Evolutionary conservation across 225 moss, liverwort and hornwort genomes (phyloP), one percentile per base, ranked within the genome.

Genomic region (Pleurozium schreberi): DNA sequence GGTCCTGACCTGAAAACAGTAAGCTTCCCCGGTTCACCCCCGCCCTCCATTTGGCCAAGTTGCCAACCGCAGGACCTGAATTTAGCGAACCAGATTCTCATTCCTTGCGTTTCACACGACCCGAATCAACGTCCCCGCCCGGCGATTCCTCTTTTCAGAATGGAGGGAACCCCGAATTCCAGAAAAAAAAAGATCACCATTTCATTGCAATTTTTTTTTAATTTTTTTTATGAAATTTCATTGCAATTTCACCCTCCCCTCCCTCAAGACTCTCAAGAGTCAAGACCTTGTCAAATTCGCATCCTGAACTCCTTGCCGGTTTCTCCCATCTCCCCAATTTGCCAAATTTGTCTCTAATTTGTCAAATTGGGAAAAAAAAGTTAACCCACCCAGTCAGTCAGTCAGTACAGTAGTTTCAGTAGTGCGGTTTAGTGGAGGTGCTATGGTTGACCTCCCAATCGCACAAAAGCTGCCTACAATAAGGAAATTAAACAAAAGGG

Each of bases 371-470:
- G 70, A 31, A 59, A 76, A 65, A 73, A 76, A 65, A 73, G 55
- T 26, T 53, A 55, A 58, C 38, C 55, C 62, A 58, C 38, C 55
- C 62, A 26, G 75, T 61, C 61, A 81, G 61, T 62, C 81, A 42
- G 61, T 27, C 61, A 26, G 10, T 31, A 17, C 63, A 63, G 62
- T 22, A 45, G 45, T 60, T 82, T 71, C 57, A 21, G 84, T 75
- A n/a, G 88, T 75, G 68, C 75, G 57, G 26, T 6, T 45, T 55
- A 28, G 87, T 70, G 80, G 82, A 28, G 81, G 69, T 11, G 83
- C 89, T 66, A 40, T 79, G 79, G 88, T 90, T 92, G 92, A 90
- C 90, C 88, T 90, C 83, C 88, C 80, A 34, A 10, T 73, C n/a
- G 65, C 86, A 40, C 83, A 86, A 86, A 86, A 90, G 90, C 65